Base-by-base conservation (phyloP, 805 yeast genomes). In the Naumovozyma baii region DNA sequence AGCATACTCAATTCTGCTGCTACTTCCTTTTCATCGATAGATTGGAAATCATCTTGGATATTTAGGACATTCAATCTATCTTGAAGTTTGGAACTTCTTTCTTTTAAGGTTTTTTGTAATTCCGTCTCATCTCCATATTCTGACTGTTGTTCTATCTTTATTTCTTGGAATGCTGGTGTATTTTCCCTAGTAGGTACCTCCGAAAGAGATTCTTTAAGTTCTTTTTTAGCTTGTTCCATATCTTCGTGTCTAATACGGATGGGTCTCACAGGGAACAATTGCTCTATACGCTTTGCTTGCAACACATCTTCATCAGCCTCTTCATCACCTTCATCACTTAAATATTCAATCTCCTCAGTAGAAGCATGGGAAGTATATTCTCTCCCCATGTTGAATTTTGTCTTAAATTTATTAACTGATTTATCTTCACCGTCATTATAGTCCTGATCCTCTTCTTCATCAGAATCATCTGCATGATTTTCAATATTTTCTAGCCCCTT, bases 241-340 rank as follows among this genome's bases (percentile, higher is more conserved):
- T 61, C 70, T 29, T 60, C 63, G 39, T 66, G 70, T 25, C 67
- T 70, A 9, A 66, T 62, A 59, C 86, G 69, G 8, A 67, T 67
- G 1, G 90, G 84, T 49, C 87, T 71, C 3, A 82, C 79, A 0
- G 90, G 90, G 64, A 82, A 80, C 25, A 80, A 57, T 15, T 53
- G 53, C 26, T 56, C 57, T 8, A 58, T 48, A 36, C 47, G 45
- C 36, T 46, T 51, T 10, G 61, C 55, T 22, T 50, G 52, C 37
- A 45, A 34, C 1, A 47, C 44, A 5, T 52, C 59, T 18, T 55
- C 59, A 18, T 59, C 60, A 37, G 51, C 36, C 22, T 49, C 54
- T 7, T 43, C 46, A 18, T 48, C 51, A 13, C 40, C 45, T 5
- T 39, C 51, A 19, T 46, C 55, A 13, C 38, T 42, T 7, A 45